Evolutionary conservation across 768 basidiomycete species (phyloP).

Genomic region (Trichaptum fuscoviolaceum): DNA sequence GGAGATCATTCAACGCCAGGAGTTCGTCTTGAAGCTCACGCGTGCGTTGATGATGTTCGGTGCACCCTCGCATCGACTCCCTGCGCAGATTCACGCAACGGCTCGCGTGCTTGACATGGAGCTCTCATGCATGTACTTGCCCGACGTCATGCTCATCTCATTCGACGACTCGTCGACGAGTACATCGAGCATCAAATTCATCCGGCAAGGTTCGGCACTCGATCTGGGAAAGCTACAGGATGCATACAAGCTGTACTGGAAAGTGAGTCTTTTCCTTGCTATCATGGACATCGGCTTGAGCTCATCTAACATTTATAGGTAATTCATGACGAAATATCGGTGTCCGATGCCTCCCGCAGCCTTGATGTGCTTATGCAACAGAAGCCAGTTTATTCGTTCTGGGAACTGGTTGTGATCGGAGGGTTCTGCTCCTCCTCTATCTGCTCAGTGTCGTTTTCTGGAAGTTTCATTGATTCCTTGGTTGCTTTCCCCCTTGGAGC

Average conservation of each 20-base stretch:
- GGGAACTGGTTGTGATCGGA: conserved; percentile 63
- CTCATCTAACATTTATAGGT: conserved; percentile 42
- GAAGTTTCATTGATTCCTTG: conserved; percentile 73
- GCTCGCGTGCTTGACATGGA: conserved; percentile 87
- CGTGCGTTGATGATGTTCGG: conserved; percentile 88
- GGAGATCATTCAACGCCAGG: conserved; percentile 73
- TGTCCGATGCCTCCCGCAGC: conserved; percentile 62
- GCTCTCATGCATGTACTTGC: conserved; percentile 87
- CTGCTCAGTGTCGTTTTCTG: conserved; percentile 65
- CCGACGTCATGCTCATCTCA: conserved; percentile 70
- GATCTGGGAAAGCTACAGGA: conserved; percentile 75
- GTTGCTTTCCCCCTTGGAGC: conserved; percentile 71
- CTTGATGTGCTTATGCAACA: conserved; percentile 73
- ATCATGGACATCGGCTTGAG: background rate
- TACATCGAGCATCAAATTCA: conserved; percentile 77
- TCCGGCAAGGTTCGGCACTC: conserved; percentile 63
- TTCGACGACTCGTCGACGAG: conserved; percentile 79
- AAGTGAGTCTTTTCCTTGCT: conserved; percentile 31
- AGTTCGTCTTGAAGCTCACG: conserved; percentile 82
- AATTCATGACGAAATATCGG: conserved; percentile 77
- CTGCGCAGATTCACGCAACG: conserved; percentile 85
- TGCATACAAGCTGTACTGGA: conserved; percentile 71
- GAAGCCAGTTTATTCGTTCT: conserved; percentile 53
- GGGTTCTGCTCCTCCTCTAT: conserved; percentile 75
- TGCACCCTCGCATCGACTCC: conserved; percentile 90